Evolutionary conservation across 768 basidiomycete genomes (phyloP), one percentile per base, ranked within the genome.

Genomic region (Rhizopogon salebrosus): DNA sequence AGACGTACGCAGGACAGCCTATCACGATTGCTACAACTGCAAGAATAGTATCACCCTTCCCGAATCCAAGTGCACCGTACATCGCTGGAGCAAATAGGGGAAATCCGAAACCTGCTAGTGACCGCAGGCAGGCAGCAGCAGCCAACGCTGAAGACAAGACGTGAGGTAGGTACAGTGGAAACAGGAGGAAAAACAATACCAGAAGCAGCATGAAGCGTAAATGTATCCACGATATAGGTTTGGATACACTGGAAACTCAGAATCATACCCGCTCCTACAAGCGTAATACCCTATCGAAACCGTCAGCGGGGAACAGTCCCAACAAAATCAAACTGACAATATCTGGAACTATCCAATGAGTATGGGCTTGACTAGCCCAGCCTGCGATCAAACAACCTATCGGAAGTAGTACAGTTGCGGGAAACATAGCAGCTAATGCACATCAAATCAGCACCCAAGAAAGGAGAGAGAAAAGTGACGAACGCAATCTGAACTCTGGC

Each of bases 11-110:
- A 9, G 86, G 85, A 54, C 80, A 79, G 18, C 86, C 85, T 13
- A 89, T 65, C 1, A 65, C 75, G 50, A 89, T 79, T 1, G 83
- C 73, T 2, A 78, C 56, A 11, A 62, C 75, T 0, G 87, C 86
- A 9, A 91, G 73, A 5, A 90, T 71, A 0, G 87, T 84, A 55
- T 82, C 69, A 6, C 84, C 85, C 55, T 82, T 85, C 0, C 87
- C 89, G 54, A 84, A 85, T 3, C 87, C 89, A 1, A 91, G 70
- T 11, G 71, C 69, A 1, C 71, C 64, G 66, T 79, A 90, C 80
- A 89, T 85, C 35, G 76, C 71, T 18, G 85, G 82, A 3, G 83
- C 87, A 58, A 91, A 91, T 16, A 92, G 68, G 2, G 89, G 90
- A 62, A 92, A 90, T 1, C 77, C 82, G 49, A 88, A 90, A 0